phyloP scores from a whole-genome alignment of 2,329 filamentous ascomycete genomes.

The Cytospora piceicola region DNA sequence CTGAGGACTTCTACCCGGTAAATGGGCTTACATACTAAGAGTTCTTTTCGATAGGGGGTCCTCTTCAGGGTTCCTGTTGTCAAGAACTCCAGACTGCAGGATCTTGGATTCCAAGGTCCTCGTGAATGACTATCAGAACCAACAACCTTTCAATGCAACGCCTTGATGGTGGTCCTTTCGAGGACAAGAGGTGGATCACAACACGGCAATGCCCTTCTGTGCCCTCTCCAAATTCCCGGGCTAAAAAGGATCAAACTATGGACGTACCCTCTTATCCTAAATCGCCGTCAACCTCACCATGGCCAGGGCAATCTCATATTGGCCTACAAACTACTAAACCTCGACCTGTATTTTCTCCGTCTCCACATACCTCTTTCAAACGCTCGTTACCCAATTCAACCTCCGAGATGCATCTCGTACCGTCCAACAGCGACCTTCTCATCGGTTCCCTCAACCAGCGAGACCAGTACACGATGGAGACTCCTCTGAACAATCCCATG shows the following conservation, averaged over 20 bases:
- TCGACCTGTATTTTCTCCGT: conserved; percentile 20
- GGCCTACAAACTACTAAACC: conserved; percentile 13
- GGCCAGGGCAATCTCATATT: conserved; percentile 1
- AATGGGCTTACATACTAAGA: not conserved
- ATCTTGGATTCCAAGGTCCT: not conserved
- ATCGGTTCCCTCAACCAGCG: conserved; percentile 20
- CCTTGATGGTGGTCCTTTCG: not conserved
- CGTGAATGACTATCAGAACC: not conserved
- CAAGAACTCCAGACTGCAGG: not conserved
- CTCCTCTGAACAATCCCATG: conserved; percentile 16
- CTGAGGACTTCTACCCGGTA: not conserved
- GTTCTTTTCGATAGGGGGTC: not conserved
- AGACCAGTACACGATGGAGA: conserved; percentile 21
- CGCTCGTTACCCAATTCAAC: not conserved
- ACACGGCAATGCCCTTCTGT: conserved; percentile 2
- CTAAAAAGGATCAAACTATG: not conserved
- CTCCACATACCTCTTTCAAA: conserved; percentile 16
- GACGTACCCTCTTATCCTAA: not conserved
- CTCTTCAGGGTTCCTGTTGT: not conserved
- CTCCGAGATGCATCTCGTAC: conserved; percentile 9
- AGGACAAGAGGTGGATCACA: conserved; percentile 11
- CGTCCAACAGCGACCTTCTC: conserved; percentile 23
- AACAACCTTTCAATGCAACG: conserved; percentile 5
- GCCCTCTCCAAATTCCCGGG: not conserved
- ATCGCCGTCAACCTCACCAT: not conserved